Evolutionary conservation across 257 asterid species (phyloP), one percentile per base, ranked within the genome.

Genomic region (Lycium ferocissimum): DNA sequence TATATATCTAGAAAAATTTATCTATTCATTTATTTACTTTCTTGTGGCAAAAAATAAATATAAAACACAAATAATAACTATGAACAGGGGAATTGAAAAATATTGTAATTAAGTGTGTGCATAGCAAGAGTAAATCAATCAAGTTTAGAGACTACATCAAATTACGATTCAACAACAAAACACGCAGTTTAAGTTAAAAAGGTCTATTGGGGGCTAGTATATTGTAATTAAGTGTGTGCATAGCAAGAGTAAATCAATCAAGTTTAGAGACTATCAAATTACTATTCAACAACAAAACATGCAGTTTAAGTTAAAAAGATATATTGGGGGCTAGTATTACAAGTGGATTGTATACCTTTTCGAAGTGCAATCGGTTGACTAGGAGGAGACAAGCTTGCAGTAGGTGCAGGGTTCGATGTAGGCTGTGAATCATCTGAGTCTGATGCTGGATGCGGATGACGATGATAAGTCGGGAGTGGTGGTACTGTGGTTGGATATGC

Each of bases 91-190:
- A 65, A 66, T 66, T 12, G 72, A 65, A 65, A 65, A 26, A 18
- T 11, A 26, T 38, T 67, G 11, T 11, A 67, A 37, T 37, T 7
- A 18, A 35, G 20, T 67, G 56, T 51, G 49, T 37, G 75, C 75
- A 67, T 37, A 67, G 6, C 49, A 67, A 67, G 49, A 67, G 49
- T 14, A 65, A 26, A 67, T 67, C 75, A 67, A 67, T 67, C 49
- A 37, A 67, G 75, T 37, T 14, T 8, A 6, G 75, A 67, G 75
- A 35, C 18, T 65, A 26, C 72, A 35, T 49, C 35, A 67, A 67
- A 67, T 67, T 15, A 67, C 20, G 18, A 14, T 67, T 35, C 49
- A 67, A 67, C 75, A 35, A 35, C 75, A 35, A 67, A 67, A 35
- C 9, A 67, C 35, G 49, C 49, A 67, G 49, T 35, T 35, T 37